Conservation (phyloP, 148 eudicot species). For the Fallopia convolvulus region DNA sequence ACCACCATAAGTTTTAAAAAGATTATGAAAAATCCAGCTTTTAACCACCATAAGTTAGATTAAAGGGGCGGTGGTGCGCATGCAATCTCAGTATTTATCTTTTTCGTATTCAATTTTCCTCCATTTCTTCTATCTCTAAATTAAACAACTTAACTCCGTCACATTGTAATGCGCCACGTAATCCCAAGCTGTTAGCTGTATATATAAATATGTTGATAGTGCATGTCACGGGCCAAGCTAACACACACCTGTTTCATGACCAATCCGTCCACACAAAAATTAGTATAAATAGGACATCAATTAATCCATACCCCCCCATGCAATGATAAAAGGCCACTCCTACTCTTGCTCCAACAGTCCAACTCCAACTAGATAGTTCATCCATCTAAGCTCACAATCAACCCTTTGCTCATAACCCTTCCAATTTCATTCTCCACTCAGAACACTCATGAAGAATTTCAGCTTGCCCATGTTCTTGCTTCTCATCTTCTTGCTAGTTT, state of each 20-base stretch:
- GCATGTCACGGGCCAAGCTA: slow-evolving; percentile 11
- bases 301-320: neutral
- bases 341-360: neutral
- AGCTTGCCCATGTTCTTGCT: neutral
- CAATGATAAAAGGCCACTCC: neutral
- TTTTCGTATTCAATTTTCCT: neutral
- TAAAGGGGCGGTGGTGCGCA: slow-evolving; percentile 3
- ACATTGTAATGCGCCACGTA: slow-evolving; percentile 4
- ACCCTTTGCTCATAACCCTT: neutral
- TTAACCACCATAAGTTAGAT: neutral
- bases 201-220: slow-evolving; percentile 1
- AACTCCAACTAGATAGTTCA: neutral
- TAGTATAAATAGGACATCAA: slow-evolving; percentile 2
- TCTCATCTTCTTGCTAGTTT: neutral
- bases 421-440: neutral
- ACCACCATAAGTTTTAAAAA: neutral
- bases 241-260: neutral
- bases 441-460: neutral
- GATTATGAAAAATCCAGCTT: neutral
- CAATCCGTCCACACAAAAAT: neutral
- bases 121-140: neutral
- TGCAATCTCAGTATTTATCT: neutral
- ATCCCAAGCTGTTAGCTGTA: neutral
- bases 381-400: neutral
- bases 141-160: neutral